phyloP scores from a whole-genome alignment of 1,139 yeast species.

The Candida buenavistaensis region DNA sequence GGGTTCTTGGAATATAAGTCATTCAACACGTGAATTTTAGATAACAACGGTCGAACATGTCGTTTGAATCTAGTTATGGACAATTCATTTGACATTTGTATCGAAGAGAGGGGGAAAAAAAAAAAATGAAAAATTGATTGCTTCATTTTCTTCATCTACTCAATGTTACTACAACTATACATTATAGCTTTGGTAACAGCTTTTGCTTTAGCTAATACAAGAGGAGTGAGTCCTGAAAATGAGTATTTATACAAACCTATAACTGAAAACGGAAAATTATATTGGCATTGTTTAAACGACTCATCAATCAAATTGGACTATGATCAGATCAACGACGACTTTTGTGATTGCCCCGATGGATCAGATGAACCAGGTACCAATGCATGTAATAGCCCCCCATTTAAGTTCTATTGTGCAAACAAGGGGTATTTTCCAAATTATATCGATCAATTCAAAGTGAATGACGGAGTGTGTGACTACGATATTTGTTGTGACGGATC shows the following conservation, averaged over 20 bases:
- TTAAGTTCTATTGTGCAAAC: conserved; percentile 73
- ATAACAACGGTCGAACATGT: conserved; percentile 35
- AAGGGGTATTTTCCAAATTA: conserved; percentile 62
- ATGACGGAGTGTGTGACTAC: conserved; percentile 93
- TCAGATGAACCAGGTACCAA: conserved; percentile 96
- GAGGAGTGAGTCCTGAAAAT: conserved; percentile 38
- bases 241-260: conserved; percentile 56
- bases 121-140: too few species aligned
- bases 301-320: conserved; percentile 61
- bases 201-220: conserved; percentile 11
- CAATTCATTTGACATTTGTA: conserved; percentile 4
- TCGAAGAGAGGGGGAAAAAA: too few species aligned
- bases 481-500: conserved; percentile 92
- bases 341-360: conserved; percentile 97
- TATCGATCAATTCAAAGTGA: conserved; percentile 63
- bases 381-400: conserved; percentile 60
- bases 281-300: conserved; percentile 70
- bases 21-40: conserved; percentile 37
- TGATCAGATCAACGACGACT: conserved; percentile 78
- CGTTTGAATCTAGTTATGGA: conserved; percentile 28
- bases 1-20: conserved; percentile 28
- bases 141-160: background rate
- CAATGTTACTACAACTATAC: conserved; percentile 3
- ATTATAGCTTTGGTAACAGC: conserved; percentile 4
- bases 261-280: conserved; percentile 31